A percentile compares a stretch with the other conserved stretches of the same genome.
phyloP scores from a whole-genome alignment of 208 protist genomes.

The Wallacemonas sp. region DNA sequence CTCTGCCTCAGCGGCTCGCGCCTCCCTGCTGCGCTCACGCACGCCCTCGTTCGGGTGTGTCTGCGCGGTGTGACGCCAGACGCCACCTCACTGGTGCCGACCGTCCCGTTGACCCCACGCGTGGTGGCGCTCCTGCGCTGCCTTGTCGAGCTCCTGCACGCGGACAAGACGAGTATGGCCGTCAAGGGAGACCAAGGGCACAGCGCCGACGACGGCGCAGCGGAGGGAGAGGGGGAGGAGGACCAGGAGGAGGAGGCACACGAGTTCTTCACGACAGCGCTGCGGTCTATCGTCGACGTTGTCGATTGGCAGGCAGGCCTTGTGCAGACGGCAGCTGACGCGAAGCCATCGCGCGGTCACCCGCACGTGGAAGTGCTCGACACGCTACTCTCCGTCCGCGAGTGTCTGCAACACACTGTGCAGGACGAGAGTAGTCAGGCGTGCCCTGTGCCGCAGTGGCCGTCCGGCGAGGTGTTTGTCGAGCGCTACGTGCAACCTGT shows the following conservation, averaged over 20 bases:
- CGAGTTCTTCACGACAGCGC: not conserved
- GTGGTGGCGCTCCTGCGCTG: constrained; percentile 18
- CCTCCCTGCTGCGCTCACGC: not conserved
- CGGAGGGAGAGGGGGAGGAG: not conserved
- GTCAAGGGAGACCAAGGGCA: not conserved
- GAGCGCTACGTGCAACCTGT: constrained; percentile 1
- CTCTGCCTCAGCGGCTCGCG: not conserved
- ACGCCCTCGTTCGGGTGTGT: not conserved
- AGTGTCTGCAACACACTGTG: no score
- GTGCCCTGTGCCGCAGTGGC: no score
- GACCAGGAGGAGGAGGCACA: not conserved
- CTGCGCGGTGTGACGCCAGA: not conserved
- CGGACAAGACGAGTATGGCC: no score
- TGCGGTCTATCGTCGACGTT: not conserved
- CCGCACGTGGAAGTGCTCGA: not conserved
- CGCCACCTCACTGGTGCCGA: not conserved
- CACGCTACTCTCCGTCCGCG: not conserved
- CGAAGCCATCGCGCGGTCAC: no score
- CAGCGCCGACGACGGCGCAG: not conserved
- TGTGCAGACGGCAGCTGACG: no score
- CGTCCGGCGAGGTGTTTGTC: constrained; percentile 3
- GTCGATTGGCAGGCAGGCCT: constrained; percentile 3
- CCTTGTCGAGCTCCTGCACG: constrained; percentile 8
- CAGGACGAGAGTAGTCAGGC: no score
- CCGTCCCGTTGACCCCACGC: constrained; percentile 11